Base-by-base conservation (phyloP, 495 filamentous ascomycete species). In the Trypethelium eluteriae region DNA sequence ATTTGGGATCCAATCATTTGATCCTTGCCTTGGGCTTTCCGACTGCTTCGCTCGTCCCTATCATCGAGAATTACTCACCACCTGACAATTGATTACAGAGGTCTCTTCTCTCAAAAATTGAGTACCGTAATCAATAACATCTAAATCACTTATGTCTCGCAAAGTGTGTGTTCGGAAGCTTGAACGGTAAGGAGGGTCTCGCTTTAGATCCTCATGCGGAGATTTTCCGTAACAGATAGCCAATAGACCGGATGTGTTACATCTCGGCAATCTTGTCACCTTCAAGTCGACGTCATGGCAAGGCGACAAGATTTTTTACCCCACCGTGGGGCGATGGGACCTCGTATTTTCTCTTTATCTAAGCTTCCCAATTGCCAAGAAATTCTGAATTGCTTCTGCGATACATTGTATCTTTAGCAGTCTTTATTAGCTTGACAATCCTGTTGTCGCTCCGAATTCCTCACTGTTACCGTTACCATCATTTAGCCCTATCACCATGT, bases 241-340 rank as follows among this genome's bases (percentile, higher is more conserved):
- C 18, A 34, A 35, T 59, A 14, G 18, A 9, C 53, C 53, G 53
- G 32, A 44, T 7, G 7, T 59, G 32, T 5, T 36, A 59, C 6
- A 25, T 53, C 32, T 59, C 53, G 53, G 53, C 32, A 36, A 32
- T 35, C 11, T n/a, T 59, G 34, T 34, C 36, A 6, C 53, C 53
- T 53, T 18, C 36, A 10, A 36, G 32, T 59, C 53, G 53, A 59
- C 53, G 53, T 59, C 53, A 59, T 59, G 53, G 53, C 18, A 59
- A 36, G 11, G 36, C 7, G 7, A 32, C 53, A 25, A 25, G 25
- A 25, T 25, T 25, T 25, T 25, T 25, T 59, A 59, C 53, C 53
- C 53, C 53, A 59, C 53, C 14, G 36, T 36, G 53, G 11, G 18
- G 49, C 18, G 25, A 25, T 25, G 25, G 25, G 25, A 25, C 49